Base-by-base conservation (phyloP, 1,284 basidiomycete genomes). In the Melampsora abietis-canadensis region DNA sequence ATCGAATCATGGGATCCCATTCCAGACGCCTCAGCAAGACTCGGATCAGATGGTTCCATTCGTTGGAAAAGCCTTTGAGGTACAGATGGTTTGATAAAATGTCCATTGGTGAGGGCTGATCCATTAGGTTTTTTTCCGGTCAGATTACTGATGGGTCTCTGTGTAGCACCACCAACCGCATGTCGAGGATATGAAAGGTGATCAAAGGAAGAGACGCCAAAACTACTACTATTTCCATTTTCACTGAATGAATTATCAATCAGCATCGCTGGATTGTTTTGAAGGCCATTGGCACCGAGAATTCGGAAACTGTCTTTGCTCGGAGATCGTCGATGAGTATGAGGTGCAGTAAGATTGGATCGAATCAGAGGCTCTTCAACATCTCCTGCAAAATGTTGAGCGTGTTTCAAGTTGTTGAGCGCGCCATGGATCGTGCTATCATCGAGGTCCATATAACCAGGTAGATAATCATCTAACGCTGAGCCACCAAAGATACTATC, bases 181-280 rank as follows among this genome's bases (percentile, higher is more conserved):
- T 40, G 40, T 40, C 40, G 8, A 54, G 46, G 40, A 47, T 72
- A 72, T 15, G 40, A 44, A 19, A 63, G 54, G 14, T 37, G 70
- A 65, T 73, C 70, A 30, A 73, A 73, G 10, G 70, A 73, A 62
- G 63, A 57, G 63, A 66, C 37, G 10, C 51, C 51, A 27, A 54
- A 48, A 51, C 62, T 65, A 30, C 48, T 73, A 66, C 70, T 73
- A 57, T 63, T 65, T 21, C 51, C 51, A 27, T 57, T 57, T 14
- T 73, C 70, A n/a, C 70, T 63, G 44, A 73, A 73, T 19, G 62
- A 65, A n/a, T 66, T 65, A 27, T 73, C 70, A 27, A 66, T 54
- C 10, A 73, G 48, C 31, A 59, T 66, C 19, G 63, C 37, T 47
- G 63, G 63, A n/a, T 73, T 47, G 40, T 31, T 61, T 19, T 73